Evolutionary conservation across 345 rosid species (phyloP).

Genomic region (Populus alba): DNA sequence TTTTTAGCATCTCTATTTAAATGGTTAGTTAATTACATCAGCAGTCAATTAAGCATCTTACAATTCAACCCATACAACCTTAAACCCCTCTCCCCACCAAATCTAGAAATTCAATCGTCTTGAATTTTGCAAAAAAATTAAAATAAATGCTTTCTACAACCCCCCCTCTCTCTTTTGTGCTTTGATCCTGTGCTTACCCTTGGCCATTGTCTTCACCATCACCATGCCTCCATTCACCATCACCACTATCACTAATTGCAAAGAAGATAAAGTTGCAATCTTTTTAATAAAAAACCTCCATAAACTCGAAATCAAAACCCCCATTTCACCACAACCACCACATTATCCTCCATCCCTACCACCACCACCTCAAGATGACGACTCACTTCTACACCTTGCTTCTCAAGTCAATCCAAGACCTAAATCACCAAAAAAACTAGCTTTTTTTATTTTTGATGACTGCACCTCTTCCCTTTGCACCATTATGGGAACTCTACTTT

Average conservation of each 20-base stretch:
- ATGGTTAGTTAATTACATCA: background rate
- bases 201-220: conserved; percentile 54
- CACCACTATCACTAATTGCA: conserved; percentile 6
- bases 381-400: conserved; percentile 43
- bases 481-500: conserved; percentile 67
- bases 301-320: background rate
- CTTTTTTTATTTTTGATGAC: conserved; percentile 73
- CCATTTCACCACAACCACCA: conserved; percentile 2
- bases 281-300: conserved; percentile 3
- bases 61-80: background rate
- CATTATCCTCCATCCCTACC: conserved; percentile 17
- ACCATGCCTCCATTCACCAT: conserved; percentile 28
- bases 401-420: conserved; percentile 43
- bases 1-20: too few species aligned
- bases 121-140: background rate
- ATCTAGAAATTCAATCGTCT: background rate
- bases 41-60: background rate
- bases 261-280: conserved; percentile 4
- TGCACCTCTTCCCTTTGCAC: conserved; percentile 60
- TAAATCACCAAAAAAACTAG: conserved; percentile 46
- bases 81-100: background rate
- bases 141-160: conserved; percentile 49
- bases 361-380: conserved; percentile 38
- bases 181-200: conserved; percentile 58
- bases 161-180: conserved; percentile 54